Conservation (phyloP, 208 protist species). For the Acanthamoeba sp. region DNA sequence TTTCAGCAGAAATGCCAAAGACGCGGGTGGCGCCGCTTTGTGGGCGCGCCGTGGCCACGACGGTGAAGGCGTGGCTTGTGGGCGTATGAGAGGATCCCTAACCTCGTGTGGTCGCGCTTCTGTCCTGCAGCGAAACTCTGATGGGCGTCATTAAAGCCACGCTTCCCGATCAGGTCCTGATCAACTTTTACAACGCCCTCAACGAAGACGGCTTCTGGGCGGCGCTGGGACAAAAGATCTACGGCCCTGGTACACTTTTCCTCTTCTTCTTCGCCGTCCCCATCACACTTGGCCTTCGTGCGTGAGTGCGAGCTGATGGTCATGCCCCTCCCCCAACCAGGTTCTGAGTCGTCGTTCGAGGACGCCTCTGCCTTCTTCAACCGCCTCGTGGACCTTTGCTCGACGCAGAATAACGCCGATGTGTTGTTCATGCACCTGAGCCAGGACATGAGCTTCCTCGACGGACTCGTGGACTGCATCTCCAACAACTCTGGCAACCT, state of each 20-base stretch:
- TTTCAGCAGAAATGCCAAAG: too few relatives aligned
- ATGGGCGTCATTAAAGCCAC: constrained; percentile 73
- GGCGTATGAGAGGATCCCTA: too few relatives aligned
- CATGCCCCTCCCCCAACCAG: not conserved
- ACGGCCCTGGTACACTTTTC: constrained; percentile 26
- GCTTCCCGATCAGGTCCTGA: constrained; percentile 68
- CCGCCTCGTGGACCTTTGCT: constrained; percentile 58
- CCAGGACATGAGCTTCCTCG: constrained; percentile 38
- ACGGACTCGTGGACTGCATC: constrained; percentile 51
- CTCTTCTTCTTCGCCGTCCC: not conserved
- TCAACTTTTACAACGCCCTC: constrained; percentile 63
- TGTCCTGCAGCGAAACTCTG: constrained; percentile 20
- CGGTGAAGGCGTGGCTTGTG: too few relatives aligned
- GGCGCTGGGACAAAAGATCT: constrained; percentile 71
- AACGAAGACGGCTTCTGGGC: constrained; percentile 71
- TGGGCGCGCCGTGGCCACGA: too few relatives aligned
- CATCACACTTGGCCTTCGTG: not conserved
- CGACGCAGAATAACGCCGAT: constrained; percentile 37
- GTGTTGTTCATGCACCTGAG: constrained; percentile 51
- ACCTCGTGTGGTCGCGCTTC: not conserved
- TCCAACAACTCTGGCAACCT: constrained; percentile 8
- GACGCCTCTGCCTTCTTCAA: constrained; percentile 58
- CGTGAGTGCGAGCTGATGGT: not conserved
- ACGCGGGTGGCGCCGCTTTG: too few relatives aligned
- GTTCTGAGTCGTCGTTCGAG: constrained; percentile 53